These are phyloP conservation scores for Aspergillus floridensis DNA, from an alignment of 2,329 filamentous ascomycete genomes.

Conservation along the genomic window DNA sequence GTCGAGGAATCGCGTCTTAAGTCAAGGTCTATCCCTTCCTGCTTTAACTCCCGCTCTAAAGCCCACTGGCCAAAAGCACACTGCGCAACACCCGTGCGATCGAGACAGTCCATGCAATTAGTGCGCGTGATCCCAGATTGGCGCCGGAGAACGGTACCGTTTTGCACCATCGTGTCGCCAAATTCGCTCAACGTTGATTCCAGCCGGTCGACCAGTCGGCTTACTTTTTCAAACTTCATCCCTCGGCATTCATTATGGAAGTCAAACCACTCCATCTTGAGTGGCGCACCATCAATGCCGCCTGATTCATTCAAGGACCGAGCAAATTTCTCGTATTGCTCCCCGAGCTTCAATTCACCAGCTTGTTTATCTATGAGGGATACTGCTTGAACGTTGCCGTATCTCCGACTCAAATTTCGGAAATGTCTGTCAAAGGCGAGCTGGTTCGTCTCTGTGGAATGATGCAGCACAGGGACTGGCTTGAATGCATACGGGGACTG, in stretches of 20 bases:
- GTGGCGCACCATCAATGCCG: slow-evolving; percentile 48
- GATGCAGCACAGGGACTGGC: slow-evolving; percentile 76
- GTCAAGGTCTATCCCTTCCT: slow-evolving; percentile 72
- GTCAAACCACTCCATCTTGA: slow-evolving; percentile 93
- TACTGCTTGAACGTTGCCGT: slow-evolving; percentile 74
- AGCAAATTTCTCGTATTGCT: slow-evolving; percentile 69
- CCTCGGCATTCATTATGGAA: slow-evolving; percentile 90
- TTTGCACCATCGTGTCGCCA: slow-evolving; percentile 65
- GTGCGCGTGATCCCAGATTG: slow-evolving; percentile 83
- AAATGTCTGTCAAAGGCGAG: slow-evolving; percentile 79
- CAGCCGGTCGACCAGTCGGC: slow-evolving; percentile 69
- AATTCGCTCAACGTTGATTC: slow-evolving; percentile 65
- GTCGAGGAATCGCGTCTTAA: slow-evolving; percentile 74
- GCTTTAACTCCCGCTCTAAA: slow-evolving; percentile 73
- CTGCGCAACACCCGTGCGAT: slow-evolving; percentile 93
- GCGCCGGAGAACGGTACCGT: slow-evolving; percentile 40
- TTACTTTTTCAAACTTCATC: slow-evolving; percentile 97
- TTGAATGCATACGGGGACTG: slow-evolving; percentile 93
- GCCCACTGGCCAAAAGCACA: slow-evolving; percentile 83
- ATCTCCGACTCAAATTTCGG: slow-evolving; percentile 62
- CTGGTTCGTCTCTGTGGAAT: slow-evolving; percentile 75
- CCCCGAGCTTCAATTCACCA: slow-evolving; percentile 74
- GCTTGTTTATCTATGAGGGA: slow-evolving; percentile 88
- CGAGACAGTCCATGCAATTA: slow-evolving; percentile 98
- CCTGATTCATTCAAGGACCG: slow-evolving; percentile 64